Evolutionary conservation across 345 rosid species (phyloP), one percentile per base, ranked within the genome.

Genomic region (Rhodamnia argentea): DNA sequence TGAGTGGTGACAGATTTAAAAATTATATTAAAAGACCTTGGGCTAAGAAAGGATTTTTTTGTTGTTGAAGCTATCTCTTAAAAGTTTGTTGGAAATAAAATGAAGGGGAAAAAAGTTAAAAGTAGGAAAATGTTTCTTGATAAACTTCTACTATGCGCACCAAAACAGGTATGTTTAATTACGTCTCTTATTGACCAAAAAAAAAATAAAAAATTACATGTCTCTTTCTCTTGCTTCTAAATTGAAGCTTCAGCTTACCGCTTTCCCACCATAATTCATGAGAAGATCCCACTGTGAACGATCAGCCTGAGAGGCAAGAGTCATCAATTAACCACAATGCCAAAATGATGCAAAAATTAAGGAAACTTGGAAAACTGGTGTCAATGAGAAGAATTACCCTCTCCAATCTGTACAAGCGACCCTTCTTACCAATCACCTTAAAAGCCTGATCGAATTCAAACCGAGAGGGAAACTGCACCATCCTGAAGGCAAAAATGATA

Each of bases 201-300:
- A 51, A 3, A 51, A 51, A 3, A 44, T 44, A 44, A 9, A 50
- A 51, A 2, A 2, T 10, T 51, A 51, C 52, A 51, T 12, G 47
- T 70, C 81, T 20, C 81, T 70, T 70, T 37, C 78, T 70, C 26
- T 37, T 18, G 81, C 37, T 37, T 70, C 81, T 70, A 70, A 18
- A 70, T 70, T 40, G 55, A 59, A 24, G n/a, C 83, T 14, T 50
- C 42, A 83, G 56, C 96, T 90, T 89, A 96, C 98, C 84, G 94
- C 90, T 94, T 90, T 94, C 58, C 98, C 98, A 86, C 93, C 86
- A 88, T 92, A 92, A 47, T 92, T 90, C 83, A n/a, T 54, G 59
- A 88, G 24, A 62, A 70, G 83, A 83, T 94, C 96, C 96, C 96
- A 94, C 57, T 87, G 92, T 23, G 87, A 60, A 76, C 87, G 91